Percentiles rank a stretch among this genome's conserved stretches.
Evolutionary conservation across 2,329 filamentous ascomycete genomes (phyloP).

Genomic region (Thelonectria rubi): DNA sequence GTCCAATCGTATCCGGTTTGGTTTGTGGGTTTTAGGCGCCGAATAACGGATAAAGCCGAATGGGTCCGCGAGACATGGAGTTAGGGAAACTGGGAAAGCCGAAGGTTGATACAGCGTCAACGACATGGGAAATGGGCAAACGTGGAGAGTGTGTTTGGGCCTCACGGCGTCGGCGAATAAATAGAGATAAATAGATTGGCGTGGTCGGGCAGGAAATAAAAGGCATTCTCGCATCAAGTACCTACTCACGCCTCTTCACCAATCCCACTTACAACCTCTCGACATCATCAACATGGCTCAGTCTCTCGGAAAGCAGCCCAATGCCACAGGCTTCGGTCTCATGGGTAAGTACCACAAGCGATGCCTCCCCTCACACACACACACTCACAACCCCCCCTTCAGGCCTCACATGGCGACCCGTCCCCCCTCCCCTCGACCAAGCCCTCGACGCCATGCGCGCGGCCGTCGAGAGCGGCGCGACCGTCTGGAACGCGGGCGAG

Average conservation of each 20-base stretch:
- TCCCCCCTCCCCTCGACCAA: constrained; percentile 54
- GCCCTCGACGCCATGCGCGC: constrained; percentile 65
- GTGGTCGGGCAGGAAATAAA: not conserved
- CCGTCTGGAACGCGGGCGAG: constrained; percentile 70
- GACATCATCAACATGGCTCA: constrained; percentile 30
- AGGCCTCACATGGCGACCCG: constrained; percentile 56
- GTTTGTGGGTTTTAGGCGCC: too few relatives aligned
- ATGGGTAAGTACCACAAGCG: constrained; percentile 54
- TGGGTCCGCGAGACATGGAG: not conserved
- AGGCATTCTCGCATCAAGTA: not conserved
- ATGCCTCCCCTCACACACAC: not conserved
- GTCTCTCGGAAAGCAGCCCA: constrained; percentile 56
- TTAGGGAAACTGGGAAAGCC: not conserved
- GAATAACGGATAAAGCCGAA: not conserved
- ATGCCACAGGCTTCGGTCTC: constrained; percentile 62
- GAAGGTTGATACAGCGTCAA: not conserved
- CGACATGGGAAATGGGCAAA: not conserved
- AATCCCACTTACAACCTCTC: not conserved
- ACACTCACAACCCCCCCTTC: constrained; percentile 55
- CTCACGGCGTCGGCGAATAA: not conserved
- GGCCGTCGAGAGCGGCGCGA: constrained; percentile 56
- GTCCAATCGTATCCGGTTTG: not conserved
- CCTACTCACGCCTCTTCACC: not conserved
- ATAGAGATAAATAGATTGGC: constrained; percentile 10
- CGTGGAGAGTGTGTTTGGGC: not conserved